Percentiles rank a stretch among this genome's conserved stretches.
These are phyloP conservation scores for Suillus lakei DNA, from an alignment of 768 basidiomycete genomes.

Conservation along the genomic window DNA sequence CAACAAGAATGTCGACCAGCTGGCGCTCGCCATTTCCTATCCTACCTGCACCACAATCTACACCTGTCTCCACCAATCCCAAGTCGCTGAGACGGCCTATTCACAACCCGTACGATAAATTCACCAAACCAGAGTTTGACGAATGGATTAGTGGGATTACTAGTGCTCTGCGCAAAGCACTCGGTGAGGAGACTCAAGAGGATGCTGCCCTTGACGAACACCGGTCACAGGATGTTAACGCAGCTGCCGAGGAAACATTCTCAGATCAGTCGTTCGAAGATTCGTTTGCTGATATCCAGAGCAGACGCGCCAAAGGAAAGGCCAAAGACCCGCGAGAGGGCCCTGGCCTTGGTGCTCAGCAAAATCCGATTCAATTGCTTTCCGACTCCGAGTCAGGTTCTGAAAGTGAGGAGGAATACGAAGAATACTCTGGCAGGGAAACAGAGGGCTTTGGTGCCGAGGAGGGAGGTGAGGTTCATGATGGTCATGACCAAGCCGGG, in stretches of 20 bases:
- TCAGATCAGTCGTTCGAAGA: constrained; percentile 46
- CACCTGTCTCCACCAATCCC: constrained; percentile 10
- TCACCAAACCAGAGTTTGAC: constrained; percentile 71
- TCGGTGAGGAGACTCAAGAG: constrained; percentile 48
- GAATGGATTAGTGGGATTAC: constrained; percentile 72
- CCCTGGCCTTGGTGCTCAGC: constrained; percentile 50
- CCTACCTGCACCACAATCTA: constrained; percentile 11
- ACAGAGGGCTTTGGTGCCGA: constrained; percentile 24
- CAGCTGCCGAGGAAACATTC: constrained; percentile 15
- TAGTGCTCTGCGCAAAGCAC: constrained; percentile 56
- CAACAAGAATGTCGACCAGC: constrained; percentile 8
- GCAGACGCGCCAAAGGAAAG: constrained; percentile 61
- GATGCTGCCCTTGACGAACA: constrained; percentile 15
- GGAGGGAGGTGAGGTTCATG: constrained; percentile 19
- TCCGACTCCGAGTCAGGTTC: constrained; percentile 41
- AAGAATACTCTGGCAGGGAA: constrained; percentile 29
- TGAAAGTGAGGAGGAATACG: constrained; percentile 22
- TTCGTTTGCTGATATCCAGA: constrained; percentile 58
- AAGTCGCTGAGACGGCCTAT: constrained; percentile 51
- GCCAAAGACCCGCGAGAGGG: constrained; percentile 66
- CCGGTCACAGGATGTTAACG: constrained; percentile 23
- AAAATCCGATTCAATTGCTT: constrained; percentile 53
- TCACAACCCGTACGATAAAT: constrained; percentile 75
- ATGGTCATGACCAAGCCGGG: constrained; percentile 3
- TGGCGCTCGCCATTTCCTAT: constrained; percentile 8